Evolutionary conservation across 768 basidiomycete species (phyloP).

Genomic region (Arthromyces matolae): DNA sequence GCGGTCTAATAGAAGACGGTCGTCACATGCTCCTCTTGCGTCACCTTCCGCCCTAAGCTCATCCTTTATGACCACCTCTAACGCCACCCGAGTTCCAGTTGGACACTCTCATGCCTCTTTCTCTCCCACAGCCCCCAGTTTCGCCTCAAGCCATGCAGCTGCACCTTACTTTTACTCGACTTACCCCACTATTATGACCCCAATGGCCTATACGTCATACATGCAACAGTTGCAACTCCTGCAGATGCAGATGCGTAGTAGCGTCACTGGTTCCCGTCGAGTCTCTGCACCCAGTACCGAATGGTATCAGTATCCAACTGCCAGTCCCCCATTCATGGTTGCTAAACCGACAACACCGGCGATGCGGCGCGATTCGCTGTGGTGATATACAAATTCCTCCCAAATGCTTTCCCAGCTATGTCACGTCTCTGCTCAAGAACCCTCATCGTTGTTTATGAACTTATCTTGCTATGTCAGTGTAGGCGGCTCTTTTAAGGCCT

Average conservation of each 20-base stretch:
- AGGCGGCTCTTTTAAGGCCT: slow-evolving; percentile 1
- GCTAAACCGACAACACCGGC: slow-evolving; percentile 1
- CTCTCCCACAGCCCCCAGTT: slow-evolving; percentile 5
- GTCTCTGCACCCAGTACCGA: slow-evolving; percentile 5
- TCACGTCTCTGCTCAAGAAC: slow-evolving; percentile 11
- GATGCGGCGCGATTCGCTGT: slow-evolving; percentile 13
- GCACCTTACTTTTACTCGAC: slow-evolving; percentile 16
- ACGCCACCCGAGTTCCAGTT: slow-evolving; percentile 5
- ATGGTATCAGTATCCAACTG: slow-evolving; percentile 12
- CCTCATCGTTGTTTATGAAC: slow-evolving; percentile 5
- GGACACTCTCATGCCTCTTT: slow-evolving; percentile 9
- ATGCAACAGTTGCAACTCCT: slow-evolving; percentile 19
- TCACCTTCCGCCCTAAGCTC: background rate
- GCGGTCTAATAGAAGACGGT: slow-evolving; percentile 18
- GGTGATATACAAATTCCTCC: slow-evolving; percentile 11
- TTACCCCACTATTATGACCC: slow-evolving; percentile 16
- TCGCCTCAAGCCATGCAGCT: background rate
- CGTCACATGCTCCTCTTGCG: slow-evolving; percentile 12
- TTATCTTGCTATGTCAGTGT: background rate
- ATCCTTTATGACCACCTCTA: slow-evolving; percentile 10
- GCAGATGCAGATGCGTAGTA: slow-evolving; percentile 18
- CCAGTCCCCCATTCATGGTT: slow-evolving; percentile 7
- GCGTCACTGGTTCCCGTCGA: slow-evolving; percentile 6
- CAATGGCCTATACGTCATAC: slow-evolving; percentile 21
- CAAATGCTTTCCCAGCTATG: slow-evolving; percentile 7